A percentile compares a stretch with the other conserved stretches of the same genome.
These are phyloP conservation scores for Echium plantagineum DNA, from an alignment of 257 asterid species.

Conservation along the genomic window DNA sequence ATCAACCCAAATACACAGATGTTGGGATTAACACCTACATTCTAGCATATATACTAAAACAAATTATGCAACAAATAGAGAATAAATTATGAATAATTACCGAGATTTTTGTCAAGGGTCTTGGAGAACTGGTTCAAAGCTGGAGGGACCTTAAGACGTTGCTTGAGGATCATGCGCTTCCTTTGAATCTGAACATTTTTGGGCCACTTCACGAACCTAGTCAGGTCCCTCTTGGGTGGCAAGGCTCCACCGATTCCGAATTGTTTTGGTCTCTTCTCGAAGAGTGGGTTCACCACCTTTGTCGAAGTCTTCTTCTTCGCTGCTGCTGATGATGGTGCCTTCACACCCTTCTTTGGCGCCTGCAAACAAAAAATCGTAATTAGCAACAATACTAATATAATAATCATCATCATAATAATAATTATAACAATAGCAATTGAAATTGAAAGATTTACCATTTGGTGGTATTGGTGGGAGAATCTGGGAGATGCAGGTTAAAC, in stretches of 20 bases:
- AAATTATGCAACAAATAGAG: no score
- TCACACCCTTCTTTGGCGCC: constrained; percentile 21
- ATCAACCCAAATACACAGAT: no score
- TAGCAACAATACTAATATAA: no score
- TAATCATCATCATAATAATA: no score
- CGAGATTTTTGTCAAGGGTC: constrained; percentile 37
- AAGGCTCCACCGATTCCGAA: constrained; percentile 36
- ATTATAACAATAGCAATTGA: background rate
- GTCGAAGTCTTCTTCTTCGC: constrained; percentile 15
- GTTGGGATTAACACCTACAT: no score
- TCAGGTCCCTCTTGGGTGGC: constrained; percentile 31
- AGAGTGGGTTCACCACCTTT: constrained; percentile 33
- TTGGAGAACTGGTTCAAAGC: constrained; percentile 38
- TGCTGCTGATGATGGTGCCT: constrained; percentile 8
- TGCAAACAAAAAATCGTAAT: background rate
- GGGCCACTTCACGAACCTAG: constrained; percentile 32
- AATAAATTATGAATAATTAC: constrained; percentile 3
- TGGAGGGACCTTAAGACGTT: constrained; percentile 38
- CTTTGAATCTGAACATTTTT: constrained; percentile 22
- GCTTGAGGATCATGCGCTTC: constrained; percentile 35
- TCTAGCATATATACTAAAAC: no score
- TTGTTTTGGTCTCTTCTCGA: constrained; percentile 34
- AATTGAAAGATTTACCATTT: no score
- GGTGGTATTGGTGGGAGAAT: no score
- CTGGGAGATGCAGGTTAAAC: no score